These are phyloP conservation scores for Solanum arcanum DNA, from an alignment of 257 asterid species.

Conservation along the genomic window DNA sequence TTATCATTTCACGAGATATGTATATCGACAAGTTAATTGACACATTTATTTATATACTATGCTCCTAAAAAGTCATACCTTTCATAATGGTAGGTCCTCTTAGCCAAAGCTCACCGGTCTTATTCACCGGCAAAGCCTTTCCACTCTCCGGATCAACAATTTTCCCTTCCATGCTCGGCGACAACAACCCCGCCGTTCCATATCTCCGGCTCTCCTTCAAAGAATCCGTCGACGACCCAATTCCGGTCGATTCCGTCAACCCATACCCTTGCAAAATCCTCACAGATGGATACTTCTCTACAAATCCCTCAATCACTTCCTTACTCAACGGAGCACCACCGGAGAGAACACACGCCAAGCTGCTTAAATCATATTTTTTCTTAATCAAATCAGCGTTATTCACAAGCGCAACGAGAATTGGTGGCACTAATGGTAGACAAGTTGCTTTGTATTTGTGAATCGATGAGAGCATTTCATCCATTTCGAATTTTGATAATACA, in stretches of 20 bases:
- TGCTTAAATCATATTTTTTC: slow-evolving; percentile 51
- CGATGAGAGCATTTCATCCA: slow-evolving; percentile 61
- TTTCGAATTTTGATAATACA: slow-evolving; percentile 67
- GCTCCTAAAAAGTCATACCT: slow-evolving; percentile 16
- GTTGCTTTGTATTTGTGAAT: slow-evolving; percentile 56
- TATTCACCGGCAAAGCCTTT: slow-evolving; percentile 33
- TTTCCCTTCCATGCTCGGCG: slow-evolving; percentile 74
- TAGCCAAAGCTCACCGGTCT: slow-evolving; percentile 91
- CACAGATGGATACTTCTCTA: slow-evolving; percentile 56
- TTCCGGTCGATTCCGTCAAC: slow-evolving; percentile 75
- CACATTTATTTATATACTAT: no score
- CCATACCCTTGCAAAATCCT: slow-evolving; percentile 80
- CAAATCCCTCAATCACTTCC: slow-evolving; percentile 77
- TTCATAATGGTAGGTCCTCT: slow-evolving; percentile 87
- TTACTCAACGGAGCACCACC: slow-evolving; percentile 96
- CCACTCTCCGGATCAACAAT: slow-evolving; percentile 75
- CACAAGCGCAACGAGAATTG: slow-evolving; percentile 56
- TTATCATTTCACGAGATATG: neutral
- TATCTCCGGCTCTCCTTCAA: slow-evolving; percentile 78
- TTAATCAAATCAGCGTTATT: slow-evolving; percentile 41
- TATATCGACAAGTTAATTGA: no score
- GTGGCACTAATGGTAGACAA: slow-evolving; percentile 75
- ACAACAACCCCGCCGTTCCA: slow-evolving; percentile 82
- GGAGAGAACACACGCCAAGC: slow-evolving; percentile 41
- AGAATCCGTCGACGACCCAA: slow-evolving; percentile 70